Conservation (phyloP, 2,329 filamentous ascomycete genomes). For the Elsinoe perseae region DNA sequence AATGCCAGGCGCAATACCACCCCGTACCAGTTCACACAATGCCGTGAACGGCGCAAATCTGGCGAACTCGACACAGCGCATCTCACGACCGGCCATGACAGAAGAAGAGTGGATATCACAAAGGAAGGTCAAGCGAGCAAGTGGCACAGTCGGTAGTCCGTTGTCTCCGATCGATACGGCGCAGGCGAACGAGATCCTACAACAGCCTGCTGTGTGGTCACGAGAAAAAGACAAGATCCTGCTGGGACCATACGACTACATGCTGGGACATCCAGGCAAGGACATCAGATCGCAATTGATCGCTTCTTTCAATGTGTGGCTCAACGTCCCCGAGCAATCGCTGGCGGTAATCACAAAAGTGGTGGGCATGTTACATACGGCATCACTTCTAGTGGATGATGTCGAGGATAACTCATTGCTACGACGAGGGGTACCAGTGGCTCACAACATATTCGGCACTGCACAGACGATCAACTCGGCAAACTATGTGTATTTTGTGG, state of each 20-base stretch:
- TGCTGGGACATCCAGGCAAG: slow-evolving; percentile 71
- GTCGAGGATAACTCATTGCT: slow-evolving; percentile 75
- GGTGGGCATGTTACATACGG: slow-evolving; percentile 78
- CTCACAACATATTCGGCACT: slow-evolving; percentile 75
- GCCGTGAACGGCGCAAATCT: slow-evolving; percentile 13
- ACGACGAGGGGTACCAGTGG: slow-evolving; percentile 71
- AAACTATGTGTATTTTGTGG: slow-evolving; percentile 82
- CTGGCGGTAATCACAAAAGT: slow-evolving; percentile 70
- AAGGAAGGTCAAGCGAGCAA: slow-evolving; percentile 9
- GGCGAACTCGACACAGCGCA: slow-evolving; percentile 10
- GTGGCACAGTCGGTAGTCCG: slow-evolving; percentile 6
- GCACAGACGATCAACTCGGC: slow-evolving; percentile 86
- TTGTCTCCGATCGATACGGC: slow-evolving; percentile 9
- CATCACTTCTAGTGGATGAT: slow-evolving; percentile 77
- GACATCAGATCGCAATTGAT: slow-evolving; percentile 77
- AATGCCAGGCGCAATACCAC: slow-evolving; percentile 19
- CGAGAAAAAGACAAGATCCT: slow-evolving; percentile 69
- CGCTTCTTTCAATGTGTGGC: slow-evolving; percentile 70
- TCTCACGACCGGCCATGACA: slow-evolving; percentile 5
- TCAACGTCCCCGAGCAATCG: slow-evolving; percentile 62
- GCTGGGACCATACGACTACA: slow-evolving; percentile 71
- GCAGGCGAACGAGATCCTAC: slow-evolving; percentile 7
- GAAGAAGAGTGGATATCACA: slow-evolving; percentile 16
- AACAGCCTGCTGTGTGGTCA: slow-evolving; percentile 49
- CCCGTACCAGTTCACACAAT: slow-evolving; percentile 16